phyloP scores from a whole-genome alignment of 805 yeast genomes.

The Myxozyma kluyveri region DNA sequence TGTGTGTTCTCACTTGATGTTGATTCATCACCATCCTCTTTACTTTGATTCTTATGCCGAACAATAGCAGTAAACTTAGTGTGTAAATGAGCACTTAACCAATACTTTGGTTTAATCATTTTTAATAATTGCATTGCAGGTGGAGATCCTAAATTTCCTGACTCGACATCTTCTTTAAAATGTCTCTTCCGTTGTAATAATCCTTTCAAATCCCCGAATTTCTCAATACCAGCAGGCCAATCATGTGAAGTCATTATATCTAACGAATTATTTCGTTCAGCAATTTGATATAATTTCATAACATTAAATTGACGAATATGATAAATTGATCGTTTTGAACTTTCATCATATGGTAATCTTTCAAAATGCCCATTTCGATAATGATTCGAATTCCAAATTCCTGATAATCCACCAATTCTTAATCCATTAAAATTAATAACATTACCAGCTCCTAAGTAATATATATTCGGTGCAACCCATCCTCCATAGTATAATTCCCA shows the following conservation, averaged over 20 bases:
- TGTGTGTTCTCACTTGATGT: background rate
- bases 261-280: slow-evolving; percentile 32
- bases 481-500: slow-evolving; percentile 79
- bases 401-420: slow-evolving; percentile 77
- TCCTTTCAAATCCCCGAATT: slow-evolving; percentile 54
- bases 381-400: slow-evolving; percentile 64
- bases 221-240: slow-evolving; percentile 84
- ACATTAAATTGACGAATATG: slow-evolving; percentile 68
- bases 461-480: slow-evolving; percentile 86
- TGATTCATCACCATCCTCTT: background rate
- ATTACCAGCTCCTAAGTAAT: slow-evolving; percentile 76
- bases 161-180: slow-evolving; percentile 61
- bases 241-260: slow-evolving; percentile 80
- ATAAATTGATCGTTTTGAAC: slow-evolving; percentile 57
- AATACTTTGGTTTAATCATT: slow-evolving; percentile 58
- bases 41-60: slow-evolving; percentile 34
- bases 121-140: slow-evolving; percentile 55
- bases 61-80: slow-evolving; percentile 63
- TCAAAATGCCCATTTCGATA: slow-evolving; percentile 46
- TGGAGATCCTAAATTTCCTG: slow-evolving; percentile 69
- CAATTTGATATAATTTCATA: slow-evolving; percentile 51
- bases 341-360: slow-evolving; percentile 48
- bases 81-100: slow-evolving; percentile 93
- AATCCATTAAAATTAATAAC: slow-evolving; percentile 73
- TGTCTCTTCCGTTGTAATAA: slow-evolving; percentile 62